Percentiles rank a stretch among this genome's conserved stretches.
Evolutionary conservation across 306 rosid species (phyloP).

Genomic region (Medicago lupulina): DNA sequence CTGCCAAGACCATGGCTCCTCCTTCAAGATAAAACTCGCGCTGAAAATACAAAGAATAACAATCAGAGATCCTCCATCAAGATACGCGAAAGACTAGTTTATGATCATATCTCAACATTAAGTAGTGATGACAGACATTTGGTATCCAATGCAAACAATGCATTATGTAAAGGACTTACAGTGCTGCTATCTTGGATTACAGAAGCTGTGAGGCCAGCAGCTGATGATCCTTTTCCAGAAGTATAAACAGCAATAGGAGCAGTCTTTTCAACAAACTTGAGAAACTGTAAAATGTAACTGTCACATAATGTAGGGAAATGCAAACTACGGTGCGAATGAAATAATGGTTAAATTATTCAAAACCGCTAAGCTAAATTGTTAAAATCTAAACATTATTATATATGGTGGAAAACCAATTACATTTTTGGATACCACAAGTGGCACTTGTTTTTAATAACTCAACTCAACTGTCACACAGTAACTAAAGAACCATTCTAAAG

Average conservation of each 20-base stretch:
- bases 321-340: conserved; percentile 23
- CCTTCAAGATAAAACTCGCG: conserved; percentile 99
- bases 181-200: conserved; percentile 87
- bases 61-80: conserved; percentile 39
- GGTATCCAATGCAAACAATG: conserved; percentile 22
- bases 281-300: conserved; percentile 63
- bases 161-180: conserved; percentile 58
- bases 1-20: conserved; percentile 99
- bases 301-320: conserved; percentile 21
- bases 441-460: conserved; percentile 32
- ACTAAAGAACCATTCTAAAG: conserved; percentile 42
- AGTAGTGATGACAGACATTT: conserved; percentile 18
- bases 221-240: conserved; percentile 99
- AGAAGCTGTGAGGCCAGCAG: conserved; percentile 99
- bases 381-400: neutral
- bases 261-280: conserved; percentile 97
- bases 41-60: conserved; percentile 53
- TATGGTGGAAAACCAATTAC: conserved; percentile 23
- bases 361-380: neutral
- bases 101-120: conserved; percentile 22
- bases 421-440: neutral
- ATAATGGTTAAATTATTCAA: conserved; percentile 10
- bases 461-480: conserved; percentile 18
- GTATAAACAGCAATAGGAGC: conserved; percentile 98
- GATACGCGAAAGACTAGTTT: conserved; percentile 4